Evolutionary conservation across 2,329 filamentous ascomycete genomes (phyloP), one percentile per base, ranked within the genome.

Genomic region (Colletotrichum tabaci): DNA sequence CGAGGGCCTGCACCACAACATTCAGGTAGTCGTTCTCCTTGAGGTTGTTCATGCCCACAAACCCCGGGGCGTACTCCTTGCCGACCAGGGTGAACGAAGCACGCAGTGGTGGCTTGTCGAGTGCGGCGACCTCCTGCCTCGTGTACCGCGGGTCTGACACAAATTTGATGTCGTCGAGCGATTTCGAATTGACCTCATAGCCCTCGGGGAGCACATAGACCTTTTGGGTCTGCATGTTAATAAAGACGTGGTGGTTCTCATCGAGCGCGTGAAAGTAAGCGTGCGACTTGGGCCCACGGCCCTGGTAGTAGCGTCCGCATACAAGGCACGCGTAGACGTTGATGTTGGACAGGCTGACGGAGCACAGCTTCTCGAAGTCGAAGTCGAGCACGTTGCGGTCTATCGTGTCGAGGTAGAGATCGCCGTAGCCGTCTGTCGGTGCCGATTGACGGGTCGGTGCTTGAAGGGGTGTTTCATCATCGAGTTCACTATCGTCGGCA

Each of bases 21-120:
- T 99, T 99, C 79, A 98, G 89, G 84, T 99, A 99, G 85, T 99
- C 96, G 84, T 99, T 99, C 70, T 96, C 94, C 83, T 99, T 99
- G 87, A 99, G 98, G 84, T 99, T 99, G 87, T 99, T 99, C 94
- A 99, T 97, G 75, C 96, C 96, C 73, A 99, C 94, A 80, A 95
- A 99, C 7, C 96, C 96, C 23, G 96, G 96, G 75, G 92, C 92
- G 83, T 99, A 99, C 80, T 93, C 91, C 82, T 93, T 94, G 74
- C 94, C 94, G 61, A 87, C 87, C 52, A 98, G 87, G 77, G 97
- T 96, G 88, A 92, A 95, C 55, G 90, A 89, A 44, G 75, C 87
- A 78, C 87, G 87, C 58, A 61, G 38, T 64, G 86, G 84, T 75
- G 87, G 82, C 64, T 91, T 89, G 83, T 98, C 96, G 75, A 98